phyloP scores from a whole-genome alignment of 2,329 filamentous ascomycete genomes.

The Sarocladium brachiariae region DNA sequence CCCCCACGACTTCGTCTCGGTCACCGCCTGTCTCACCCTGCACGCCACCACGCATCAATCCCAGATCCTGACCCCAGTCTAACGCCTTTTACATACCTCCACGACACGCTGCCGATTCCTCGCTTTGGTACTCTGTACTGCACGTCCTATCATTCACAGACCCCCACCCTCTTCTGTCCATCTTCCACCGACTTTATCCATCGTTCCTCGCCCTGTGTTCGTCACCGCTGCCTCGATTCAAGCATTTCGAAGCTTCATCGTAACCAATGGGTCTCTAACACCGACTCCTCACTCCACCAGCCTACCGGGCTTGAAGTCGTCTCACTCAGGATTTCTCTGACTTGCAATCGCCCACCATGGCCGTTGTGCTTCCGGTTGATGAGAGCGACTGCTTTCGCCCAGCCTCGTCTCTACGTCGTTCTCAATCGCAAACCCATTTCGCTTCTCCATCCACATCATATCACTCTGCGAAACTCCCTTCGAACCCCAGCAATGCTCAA shows the following conservation, averaged over 20 bases:
- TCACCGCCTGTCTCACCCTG: slow-evolving; percentile 17
- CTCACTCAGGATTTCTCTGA: background rate
- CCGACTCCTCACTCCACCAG: background rate
- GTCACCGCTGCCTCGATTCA: background rate
- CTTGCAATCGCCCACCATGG: slow-evolving; percentile 35
- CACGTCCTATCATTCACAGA: background rate
- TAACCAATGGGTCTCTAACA: slow-evolving; percentile 8
- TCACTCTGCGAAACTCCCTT: slow-evolving; percentile 20
- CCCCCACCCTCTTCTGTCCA: slow-evolving; percentile 2
- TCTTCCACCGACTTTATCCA: background rate
- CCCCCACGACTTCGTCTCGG: slow-evolving; percentile 15
- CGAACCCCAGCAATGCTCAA: slow-evolving; percentile 36
- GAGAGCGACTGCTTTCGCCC: slow-evolving; percentile 51
- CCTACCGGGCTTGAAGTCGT: background rate
- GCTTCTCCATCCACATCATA: slow-evolving; percentile 35
- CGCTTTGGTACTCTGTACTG: background rate
- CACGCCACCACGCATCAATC: slow-evolving; percentile 14
- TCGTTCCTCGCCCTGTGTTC: background rate
- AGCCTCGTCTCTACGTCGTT: slow-evolving; percentile 44
- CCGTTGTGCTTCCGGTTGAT: slow-evolving; percentile 49
- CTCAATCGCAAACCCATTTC: slow-evolving; percentile 55
- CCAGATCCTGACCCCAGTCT: slow-evolving; percentile 9
- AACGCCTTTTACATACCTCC: slow-evolving; percentile 9
- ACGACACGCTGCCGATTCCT: slow-evolving; percentile 7
- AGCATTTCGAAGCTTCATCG: background rate